Evolutionary conservation across 257 asterid species (phyloP).

Genomic region (Lavandula angustifolia): DNA sequence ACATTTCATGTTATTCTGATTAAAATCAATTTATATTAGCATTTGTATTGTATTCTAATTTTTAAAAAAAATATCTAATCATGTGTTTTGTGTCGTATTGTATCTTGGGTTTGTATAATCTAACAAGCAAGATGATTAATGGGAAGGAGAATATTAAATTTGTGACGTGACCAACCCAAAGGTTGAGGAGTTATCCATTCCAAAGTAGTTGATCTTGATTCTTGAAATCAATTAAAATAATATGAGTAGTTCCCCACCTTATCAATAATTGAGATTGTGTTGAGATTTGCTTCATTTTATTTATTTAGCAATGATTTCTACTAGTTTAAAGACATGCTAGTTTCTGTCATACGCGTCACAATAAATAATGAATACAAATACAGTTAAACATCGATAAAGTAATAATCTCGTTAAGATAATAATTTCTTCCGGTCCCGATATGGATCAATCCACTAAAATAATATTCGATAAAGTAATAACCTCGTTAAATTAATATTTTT

Average conservation of each 20-base stretch:
- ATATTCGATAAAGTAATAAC: too few relatives aligned
- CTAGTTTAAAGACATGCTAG: neutral
- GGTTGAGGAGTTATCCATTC: constrained; percentile 12
- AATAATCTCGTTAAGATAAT: too few relatives aligned
- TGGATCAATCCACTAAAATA: too few relatives aligned
- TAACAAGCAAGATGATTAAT: neutral
- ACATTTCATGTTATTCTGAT: too few relatives aligned
- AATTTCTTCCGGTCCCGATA: too few relatives aligned
- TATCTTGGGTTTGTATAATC: too few relatives aligned
- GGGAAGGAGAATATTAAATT: neutral
- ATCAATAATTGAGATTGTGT: constrained; percentile 38
- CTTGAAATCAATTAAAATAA: constrained; percentile 1
- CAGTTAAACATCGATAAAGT: too few relatives aligned
- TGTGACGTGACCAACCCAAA: constrained; percentile 11
- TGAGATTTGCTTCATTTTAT: constrained; percentile 30
- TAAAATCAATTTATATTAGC: too few relatives aligned
- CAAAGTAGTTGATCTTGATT: constrained; percentile 26
- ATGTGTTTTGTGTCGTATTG: too few relatives aligned
- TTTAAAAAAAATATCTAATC: too few relatives aligned
- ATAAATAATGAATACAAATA: neutral
- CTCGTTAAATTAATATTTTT: too few relatives aligned
- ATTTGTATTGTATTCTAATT: too few relatives aligned
- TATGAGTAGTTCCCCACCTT: constrained; percentile 18
- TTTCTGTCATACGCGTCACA: neutral
- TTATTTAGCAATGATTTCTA: neutral